Base-by-base conservation (phyloP, 164 flowering plant species). In the Chloranthus sessilifolius region DNA sequence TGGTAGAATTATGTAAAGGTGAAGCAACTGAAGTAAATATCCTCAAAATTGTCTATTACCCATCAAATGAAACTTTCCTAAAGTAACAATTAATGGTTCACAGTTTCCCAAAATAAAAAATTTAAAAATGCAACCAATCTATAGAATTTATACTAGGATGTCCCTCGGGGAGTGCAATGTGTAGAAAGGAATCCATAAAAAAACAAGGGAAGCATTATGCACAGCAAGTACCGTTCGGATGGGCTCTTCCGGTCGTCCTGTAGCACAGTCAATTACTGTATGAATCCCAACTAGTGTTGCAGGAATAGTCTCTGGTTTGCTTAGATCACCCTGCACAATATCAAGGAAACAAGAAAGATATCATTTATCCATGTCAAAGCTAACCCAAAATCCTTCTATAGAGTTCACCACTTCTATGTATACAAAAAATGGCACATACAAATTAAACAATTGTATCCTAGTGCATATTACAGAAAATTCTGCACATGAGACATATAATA, bases 221-320 rank as follows among this genome's bases (percentile, higher is more conserved):
- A 42, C 7, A 25, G 34, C 45, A 36, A 49, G 51, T 72, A 92
- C 99, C 69, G 66, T 92, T 70, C 78, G 81, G 4, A 92, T 92
- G 10, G 99, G 99, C 59, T 92, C 96, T 68, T 92, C 99, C 0
- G 99, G 99, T 14, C 95, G 90, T 21, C 99, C 96, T 4, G 99
- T 92, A 4, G 96, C 99, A 75, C 99, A 92, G 53, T 92, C 99
- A 50, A 92, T 86, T 20, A 92, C 74, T 1, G 99, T 88, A 52
- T 92, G 95, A 34, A 92, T 53, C 20, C 99, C 99, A 50, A 92
- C 95, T 62, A 92, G 60, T 20, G 98, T 92, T 23, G 96, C 99
- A 2, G 96, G 99, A 34, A 88, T 88, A 0, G 89, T 80, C 69
- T 92, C 99, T 24, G 96, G 99, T 61, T 82, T 92, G 75, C 91